Evolutionary conservation across 352 stramenopile species (phyloP), one percentile per base, ranked within the genome.

Genomic region (Peronosclerospora sorghi): DNA sequence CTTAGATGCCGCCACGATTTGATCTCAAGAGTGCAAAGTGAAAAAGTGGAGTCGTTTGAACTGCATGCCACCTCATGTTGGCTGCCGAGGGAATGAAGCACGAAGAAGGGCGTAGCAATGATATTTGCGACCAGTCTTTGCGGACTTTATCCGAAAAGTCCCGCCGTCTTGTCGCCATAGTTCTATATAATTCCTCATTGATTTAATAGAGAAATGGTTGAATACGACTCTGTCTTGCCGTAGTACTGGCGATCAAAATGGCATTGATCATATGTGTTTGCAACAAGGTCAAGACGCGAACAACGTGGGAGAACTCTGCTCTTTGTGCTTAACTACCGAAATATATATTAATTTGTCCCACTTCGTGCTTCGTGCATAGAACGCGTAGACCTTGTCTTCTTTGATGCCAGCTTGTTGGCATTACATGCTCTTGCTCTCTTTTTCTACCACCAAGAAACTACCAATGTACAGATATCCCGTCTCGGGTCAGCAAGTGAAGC

Each of bases 21-120:
- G 13, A 17, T 35, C 10, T 14, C 1, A 17, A 35, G 8, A 2
- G 10, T 35, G 13, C 30, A 1, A n/a, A n/a, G n/a, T n/a, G 30
- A 1, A 35, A 35, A 6, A 34, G 13, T 14, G 15, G 23, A 32
- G 24, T 10, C 20, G 17, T 32, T 53, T 37, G 46, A 51, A 56
- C 47, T 9, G 53, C 52, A 53, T 42, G 24, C 28, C 29, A 40
- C 55, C 60, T 64, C 45, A 60, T 60, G 36, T 28, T 50, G 52
- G 17, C 12, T 35, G n/a, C n/a, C 14, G 54, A 53, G 54, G 48
- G 54, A 54, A 58, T 40, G 12, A 18, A 36, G 48, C 46, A 35
- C 39, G 45, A 53, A 54, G 30, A 45, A 32, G 23, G 51, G 39
- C 26, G 29, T 37, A 29, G 17, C 20, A 28, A 41, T 36, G 36